Conservation (phyloP, 2,329 filamentous ascomycete genomes). For the Colletotrichum sp. region DNA sequence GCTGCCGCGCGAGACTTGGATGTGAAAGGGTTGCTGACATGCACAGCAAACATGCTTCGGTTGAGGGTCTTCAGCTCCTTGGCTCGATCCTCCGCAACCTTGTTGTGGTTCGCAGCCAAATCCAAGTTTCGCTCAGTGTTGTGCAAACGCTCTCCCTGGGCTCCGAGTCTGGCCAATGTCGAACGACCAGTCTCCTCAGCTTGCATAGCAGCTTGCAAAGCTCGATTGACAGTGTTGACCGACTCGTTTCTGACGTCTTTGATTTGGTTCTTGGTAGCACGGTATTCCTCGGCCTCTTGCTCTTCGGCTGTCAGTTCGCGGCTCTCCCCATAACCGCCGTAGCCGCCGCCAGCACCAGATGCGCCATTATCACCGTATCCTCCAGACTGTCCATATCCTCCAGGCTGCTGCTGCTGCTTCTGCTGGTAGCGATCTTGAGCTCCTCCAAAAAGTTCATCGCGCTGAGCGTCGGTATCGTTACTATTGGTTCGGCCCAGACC, state of each 20-base stretch:
- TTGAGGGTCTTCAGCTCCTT: slow-evolving; percentile 86
- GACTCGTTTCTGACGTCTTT: slow-evolving; percentile 70
- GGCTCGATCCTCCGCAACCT: slow-evolving; percentile 78
- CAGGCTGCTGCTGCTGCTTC: slow-evolving; percentile 27
- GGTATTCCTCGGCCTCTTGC: slow-evolving; percentile 75
- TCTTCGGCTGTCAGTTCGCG: slow-evolving; percentile 83
- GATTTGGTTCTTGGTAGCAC: slow-evolving; percentile 72
- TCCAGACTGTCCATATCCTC: slow-evolving; percentile 20
- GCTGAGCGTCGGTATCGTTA: slow-evolving; percentile 53
- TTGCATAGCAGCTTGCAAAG: slow-evolving; percentile 69
- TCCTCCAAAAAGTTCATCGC: slow-evolving; percentile 68
- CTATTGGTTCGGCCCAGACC: slow-evolving; percentile 56
- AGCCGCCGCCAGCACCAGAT: slow-evolving; percentile 24
- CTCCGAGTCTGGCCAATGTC: slow-evolving; percentile 75
- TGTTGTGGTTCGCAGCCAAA: slow-evolving; percentile 76
- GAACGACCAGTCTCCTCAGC: slow-evolving; percentile 73
- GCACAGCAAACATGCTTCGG: slow-evolving; percentile 87
- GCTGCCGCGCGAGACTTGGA: slow-evolving; percentile 67
- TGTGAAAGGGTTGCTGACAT: slow-evolving; percentile 80
- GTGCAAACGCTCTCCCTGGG: slow-evolving; percentile 80
- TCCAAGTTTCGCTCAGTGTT: slow-evolving; percentile 87
- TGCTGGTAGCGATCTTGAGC: slow-evolving; percentile 56
- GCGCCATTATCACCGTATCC: accelerated
- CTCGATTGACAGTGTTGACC: slow-evolving; percentile 34
- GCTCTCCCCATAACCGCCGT: slow-evolving; percentile 67